Conservation (phyloP, 306 rosid species). For the Dryas octopetala region DNA sequence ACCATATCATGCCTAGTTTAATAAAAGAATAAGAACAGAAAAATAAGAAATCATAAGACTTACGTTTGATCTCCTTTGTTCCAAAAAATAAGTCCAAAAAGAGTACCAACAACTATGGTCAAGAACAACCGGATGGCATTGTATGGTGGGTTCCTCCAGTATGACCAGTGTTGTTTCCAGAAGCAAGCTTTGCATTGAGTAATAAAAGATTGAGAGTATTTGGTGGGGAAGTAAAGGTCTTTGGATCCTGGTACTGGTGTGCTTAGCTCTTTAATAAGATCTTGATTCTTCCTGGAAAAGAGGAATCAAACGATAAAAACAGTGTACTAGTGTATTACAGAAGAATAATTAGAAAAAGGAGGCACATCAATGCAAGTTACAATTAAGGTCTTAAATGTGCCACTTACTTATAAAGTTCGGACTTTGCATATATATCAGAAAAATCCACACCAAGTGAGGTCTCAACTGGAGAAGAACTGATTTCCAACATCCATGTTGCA, state of each 20-base stretch:
- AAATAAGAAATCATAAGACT: not conserved
- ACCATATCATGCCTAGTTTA: no score
- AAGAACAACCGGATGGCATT: conserved; percentile 21
- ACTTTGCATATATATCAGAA: not conserved
- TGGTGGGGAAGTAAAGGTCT: conserved; percentile 30
- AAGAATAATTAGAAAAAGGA: not conserved
- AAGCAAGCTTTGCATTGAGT: conserved; percentile 33
- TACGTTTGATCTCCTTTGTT: conserved; percentile 32
- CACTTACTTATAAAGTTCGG: conserved; percentile 11
- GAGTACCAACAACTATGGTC: conserved; percentile 13
- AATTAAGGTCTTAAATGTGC: not conserved
- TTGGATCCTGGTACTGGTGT: conserved; percentile 26
- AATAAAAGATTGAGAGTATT: conserved; percentile 27
- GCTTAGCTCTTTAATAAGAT: conserved; percentile 26
- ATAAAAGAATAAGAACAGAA: not conserved
- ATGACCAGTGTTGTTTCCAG: conserved; percentile 26
- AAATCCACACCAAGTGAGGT: not conserved
- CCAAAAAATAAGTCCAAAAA: conserved; percentile 35
- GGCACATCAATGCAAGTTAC: not conserved
- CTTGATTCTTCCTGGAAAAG: conserved; percentile 25
- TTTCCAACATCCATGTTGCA: conserved; percentile 16
- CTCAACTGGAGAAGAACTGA: conserved; percentile 13
- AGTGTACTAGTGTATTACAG: not conserved
- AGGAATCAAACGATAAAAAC: not conserved
- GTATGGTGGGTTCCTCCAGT: conserved; percentile 31